Evolutionary conservation across 1,284 basidiomycete species (phyloP).

Genomic region (Ustilago lituana): DNA sequence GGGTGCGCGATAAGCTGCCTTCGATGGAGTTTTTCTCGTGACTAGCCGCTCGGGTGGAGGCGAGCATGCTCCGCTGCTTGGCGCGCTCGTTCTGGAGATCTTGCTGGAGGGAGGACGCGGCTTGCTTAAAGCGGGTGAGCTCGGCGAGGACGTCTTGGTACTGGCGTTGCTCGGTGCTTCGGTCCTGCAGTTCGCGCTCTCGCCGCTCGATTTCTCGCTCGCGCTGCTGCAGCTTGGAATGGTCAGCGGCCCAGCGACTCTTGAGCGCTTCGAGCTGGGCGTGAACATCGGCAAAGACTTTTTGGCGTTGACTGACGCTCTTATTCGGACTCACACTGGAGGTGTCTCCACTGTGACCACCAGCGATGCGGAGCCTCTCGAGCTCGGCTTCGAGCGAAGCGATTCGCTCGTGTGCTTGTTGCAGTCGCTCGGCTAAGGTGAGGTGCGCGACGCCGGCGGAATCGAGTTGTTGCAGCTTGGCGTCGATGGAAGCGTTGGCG

Average conservation of each 20-base stretch:
- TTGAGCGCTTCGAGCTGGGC: conserved; percentile 52
- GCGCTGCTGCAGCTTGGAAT: conserved; percentile 37
- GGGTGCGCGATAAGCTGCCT: conserved; percentile 29
- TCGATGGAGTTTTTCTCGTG: conserved; percentile 43
- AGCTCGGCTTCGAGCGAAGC: conserved; percentile 50
- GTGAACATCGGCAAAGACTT: conserved; percentile 41
- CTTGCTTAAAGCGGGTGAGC: conserved; percentile 39
- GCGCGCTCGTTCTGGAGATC: conserved; percentile 38
- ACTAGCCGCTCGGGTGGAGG: conserved; percentile 19
- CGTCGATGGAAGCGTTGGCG: conserved; percentile 53
- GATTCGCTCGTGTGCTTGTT: conserved; percentile 42
- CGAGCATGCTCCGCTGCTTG: conserved; percentile 34
- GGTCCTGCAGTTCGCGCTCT: conserved; percentile 40
- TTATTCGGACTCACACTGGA: conserved; percentile 25
- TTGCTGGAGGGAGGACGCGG: conserved; percentile 35
- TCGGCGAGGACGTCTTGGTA: conserved; percentile 37
- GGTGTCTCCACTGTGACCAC: conserved; percentile 16
- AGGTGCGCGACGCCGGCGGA: conserved; percentile 45
- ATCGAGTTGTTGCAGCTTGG: conserved; percentile 52
- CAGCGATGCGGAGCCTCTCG: conserved; percentile 23
- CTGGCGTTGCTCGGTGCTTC: conserved; percentile 36
- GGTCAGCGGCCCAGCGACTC: conserved; percentile 44
- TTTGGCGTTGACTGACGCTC: conserved; percentile 34
- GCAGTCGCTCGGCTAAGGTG: conserved; percentile 38
- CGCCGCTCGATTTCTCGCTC: conserved; percentile 40